phyloP scores from a whole-genome alignment of 192 early-diverging fungal species.

The Oehlia diaphana region DNA sequence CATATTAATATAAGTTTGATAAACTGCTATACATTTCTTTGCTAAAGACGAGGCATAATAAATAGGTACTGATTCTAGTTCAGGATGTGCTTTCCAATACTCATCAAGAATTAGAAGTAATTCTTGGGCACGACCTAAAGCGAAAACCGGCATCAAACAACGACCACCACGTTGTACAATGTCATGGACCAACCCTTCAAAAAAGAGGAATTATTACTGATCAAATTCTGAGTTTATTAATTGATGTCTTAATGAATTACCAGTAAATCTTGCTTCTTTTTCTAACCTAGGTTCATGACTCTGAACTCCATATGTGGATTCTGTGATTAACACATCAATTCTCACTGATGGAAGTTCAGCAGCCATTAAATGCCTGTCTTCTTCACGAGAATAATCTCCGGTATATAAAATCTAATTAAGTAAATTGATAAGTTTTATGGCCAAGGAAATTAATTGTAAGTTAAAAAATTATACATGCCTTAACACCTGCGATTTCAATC shows the following conservation, averaged over 20 bases:
- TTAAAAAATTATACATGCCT: conserved; percentile 42
- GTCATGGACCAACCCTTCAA: conserved; percentile 68
- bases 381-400: conserved; percentile 98
- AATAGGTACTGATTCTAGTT: conserved; percentile 88
- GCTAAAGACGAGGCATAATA: conserved; percentile 94
- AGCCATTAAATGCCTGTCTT: conserved; percentile 97
- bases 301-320: conserved; percentile 96
- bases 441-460: neutral
- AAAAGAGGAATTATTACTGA: neutral
- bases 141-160: conserved; percentile 95
- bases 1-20: conserved; percentile 97
- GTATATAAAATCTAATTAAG: conserved; percentile 82
- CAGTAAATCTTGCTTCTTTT: conserved; percentile 87
- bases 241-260: conserved; percentile 32
- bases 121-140: conserved; percentile 97
- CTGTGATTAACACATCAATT: conserved; percentile 92
- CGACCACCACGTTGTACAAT: conserved; percentile 85
- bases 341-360: conserved; percentile 86
- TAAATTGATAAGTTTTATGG: neutral
- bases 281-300: conserved; percentile 93
- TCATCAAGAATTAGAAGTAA: conserved; percentile 95
- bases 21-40: conserved; percentile 97
- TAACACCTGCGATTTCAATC: conserved; percentile 86
- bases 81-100: conserved; percentile 90
- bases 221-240: neutral